Base-by-base conservation (phyloP, 2,329 filamentous ascomycete species). In the Aspergillus unguis region DNA sequence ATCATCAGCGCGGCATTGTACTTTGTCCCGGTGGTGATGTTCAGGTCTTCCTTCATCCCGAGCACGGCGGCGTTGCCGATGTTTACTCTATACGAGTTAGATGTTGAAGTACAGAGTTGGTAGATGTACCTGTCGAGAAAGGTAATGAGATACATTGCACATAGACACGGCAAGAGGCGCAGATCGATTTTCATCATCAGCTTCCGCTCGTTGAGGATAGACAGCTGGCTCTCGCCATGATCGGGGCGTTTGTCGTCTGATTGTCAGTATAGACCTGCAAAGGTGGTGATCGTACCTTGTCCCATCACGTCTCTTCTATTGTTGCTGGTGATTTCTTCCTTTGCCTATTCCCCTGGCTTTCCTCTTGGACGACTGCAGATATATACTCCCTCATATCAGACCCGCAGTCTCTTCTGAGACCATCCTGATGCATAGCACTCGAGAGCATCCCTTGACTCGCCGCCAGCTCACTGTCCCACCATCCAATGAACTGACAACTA, bases 1-100 rank as follows among this genome's bases (percentile, higher is more conserved):
- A 91, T 87, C 56, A 85, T 86, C 50, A 91, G 75, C 1, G 85
- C 84, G 11, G 83, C 86, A 67, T 89, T 90, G 73, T 86, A 90
- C 64, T 87, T 71, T 4, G 64, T 73, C 17, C 77, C 70, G 0
- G 55, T 57, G 1, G 44, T 67, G 17, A 90, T 77, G 2, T 74
- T 55, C 1, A 91, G 76, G 58, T 90, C 87, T 5, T 77, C 64
- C 27, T 75, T 73, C n/a, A 91, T 74, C 25, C 79, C 77, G 56
- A 87, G 88, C 29, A 86, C 77, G 37, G 79, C 80, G 27, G 87
- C 87, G 69, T 90, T 90, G 66, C 84, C 84, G 60, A 91, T 88
- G 68, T 91, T 91, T 65, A 89, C 85, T 40, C 87, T 70, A 47
- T 11, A 5, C 17, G 8, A n/a, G 8, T 10, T 6, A 43, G 29